Conservation (phyloP, 2,329 filamentous ascomycete genomes). For the Penicillium sp. region DNA sequence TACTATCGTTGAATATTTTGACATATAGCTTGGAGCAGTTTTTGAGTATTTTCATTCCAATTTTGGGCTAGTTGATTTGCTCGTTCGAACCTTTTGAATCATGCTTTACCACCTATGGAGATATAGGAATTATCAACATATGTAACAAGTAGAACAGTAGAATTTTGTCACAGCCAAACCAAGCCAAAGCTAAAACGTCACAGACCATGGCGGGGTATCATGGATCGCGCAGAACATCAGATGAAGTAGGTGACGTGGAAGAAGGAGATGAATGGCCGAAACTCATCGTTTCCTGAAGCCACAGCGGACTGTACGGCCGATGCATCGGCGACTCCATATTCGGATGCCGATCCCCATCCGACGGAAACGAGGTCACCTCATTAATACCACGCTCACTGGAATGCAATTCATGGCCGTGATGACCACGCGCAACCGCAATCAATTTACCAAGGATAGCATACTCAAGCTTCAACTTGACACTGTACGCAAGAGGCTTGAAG, state of each 20-base stretch:
- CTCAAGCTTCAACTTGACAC: conserved; percentile 53
- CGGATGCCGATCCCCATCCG: conserved; percentile 2
- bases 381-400: conserved; percentile 15
- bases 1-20: conserved; percentile 5
- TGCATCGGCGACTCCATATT: not conserved
- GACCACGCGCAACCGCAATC: conserved; percentile 27
- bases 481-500: conserved; percentile 40
- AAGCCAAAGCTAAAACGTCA: not conserved
- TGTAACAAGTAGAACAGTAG: not conserved
- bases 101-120: not conserved
- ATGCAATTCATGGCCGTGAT: conserved; percentile 8
- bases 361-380: conserved; percentile 10
- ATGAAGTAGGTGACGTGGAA: not conserved
- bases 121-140: not conserved
- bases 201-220: not conserved
- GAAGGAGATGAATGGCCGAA: not conserved
- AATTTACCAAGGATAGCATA: conserved; percentile 52
- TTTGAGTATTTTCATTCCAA: not conserved
- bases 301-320: conserved; percentile 12
- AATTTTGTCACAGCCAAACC: not conserved
- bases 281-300: conserved; percentile 6
- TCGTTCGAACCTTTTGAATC: not conserved
- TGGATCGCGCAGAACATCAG: not conserved
- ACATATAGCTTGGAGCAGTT: not conserved
- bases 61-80: not conserved